Conservation (phyloP, 2,329 filamentous ascomycete species). For the Dothideomycetes sp. region DNA sequence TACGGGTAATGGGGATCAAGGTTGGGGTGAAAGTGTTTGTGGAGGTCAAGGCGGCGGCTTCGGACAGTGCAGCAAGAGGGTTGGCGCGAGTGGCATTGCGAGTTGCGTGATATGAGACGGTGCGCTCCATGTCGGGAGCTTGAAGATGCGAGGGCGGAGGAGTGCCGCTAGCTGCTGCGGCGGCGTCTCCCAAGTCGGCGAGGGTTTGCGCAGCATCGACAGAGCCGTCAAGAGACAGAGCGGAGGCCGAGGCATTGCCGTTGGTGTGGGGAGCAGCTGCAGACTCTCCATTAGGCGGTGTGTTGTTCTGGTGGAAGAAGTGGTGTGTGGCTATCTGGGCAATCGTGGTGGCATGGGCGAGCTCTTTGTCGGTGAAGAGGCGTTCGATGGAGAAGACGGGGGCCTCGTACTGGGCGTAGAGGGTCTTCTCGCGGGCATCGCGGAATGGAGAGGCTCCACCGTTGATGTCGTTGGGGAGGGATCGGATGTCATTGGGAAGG, state of each 20-base stretch:
- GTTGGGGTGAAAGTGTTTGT: constrained; percentile 34
- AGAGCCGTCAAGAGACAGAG: constrained; percentile 19
- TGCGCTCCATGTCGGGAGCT: constrained; percentile 47
- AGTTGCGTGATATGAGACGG: constrained; percentile 45
- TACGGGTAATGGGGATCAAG: constrained; percentile 34
- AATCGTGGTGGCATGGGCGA: constrained; percentile 49
- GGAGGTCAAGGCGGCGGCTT: constrained; percentile 27
- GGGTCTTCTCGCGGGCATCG: constrained; percentile 40
- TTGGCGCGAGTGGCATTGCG: constrained; percentile 35
- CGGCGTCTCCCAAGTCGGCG: constrained; percentile 14
- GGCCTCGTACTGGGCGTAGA: constrained; percentile 46
- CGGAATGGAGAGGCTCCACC: constrained; percentile 38
- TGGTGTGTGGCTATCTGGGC: constrained; percentile 48
- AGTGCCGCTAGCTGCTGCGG: constrained; percentile 15
- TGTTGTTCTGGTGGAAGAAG: constrained; percentile 42
- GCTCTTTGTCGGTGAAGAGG: constrained; percentile 58
- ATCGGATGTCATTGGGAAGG: constrained; percentile 13
- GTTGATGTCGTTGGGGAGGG: constrained; percentile 27
- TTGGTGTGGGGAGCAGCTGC: constrained; percentile 7
- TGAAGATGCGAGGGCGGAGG: constrained; percentile 18
- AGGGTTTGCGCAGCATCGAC: constrained; percentile 14
- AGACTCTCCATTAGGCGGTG: constrained; percentile 5
- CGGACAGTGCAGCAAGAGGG: constrained; percentile 41
- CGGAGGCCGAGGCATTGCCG: constrained; percentile 15
- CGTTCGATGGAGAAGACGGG: constrained; percentile 50